These are phyloP conservation scores for Vanderwaltozyma polyspora DNA, from an alignment of 805 yeast genomes.

Conservation along the genomic window DNA sequence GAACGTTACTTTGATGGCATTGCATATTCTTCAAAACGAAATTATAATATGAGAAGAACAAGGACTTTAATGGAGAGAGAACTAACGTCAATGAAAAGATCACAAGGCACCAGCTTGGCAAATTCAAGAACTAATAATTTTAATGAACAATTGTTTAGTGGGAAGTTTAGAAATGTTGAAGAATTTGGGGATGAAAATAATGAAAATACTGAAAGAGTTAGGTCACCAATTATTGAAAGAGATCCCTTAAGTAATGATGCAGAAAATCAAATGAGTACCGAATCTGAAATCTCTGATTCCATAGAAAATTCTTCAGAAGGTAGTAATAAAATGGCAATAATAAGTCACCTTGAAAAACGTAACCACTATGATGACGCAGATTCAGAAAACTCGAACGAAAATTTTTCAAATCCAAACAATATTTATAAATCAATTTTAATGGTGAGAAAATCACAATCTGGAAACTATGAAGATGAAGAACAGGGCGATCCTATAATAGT, in stretches of 20 bases:
- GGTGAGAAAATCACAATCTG: constrained; percentile 43
- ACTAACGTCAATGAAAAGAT: constrained; percentile 3
- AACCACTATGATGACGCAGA: too few species aligned
- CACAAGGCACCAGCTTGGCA: too few species aligned
- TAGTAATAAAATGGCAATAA: too few species aligned
- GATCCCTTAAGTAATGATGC: background rate
- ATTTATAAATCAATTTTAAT: constrained; percentile 72
- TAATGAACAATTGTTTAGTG: constrained; percentile 24
- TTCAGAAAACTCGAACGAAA: too few species aligned
- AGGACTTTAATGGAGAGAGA: constrained; percentile 21
- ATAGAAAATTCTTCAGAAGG: too few species aligned
- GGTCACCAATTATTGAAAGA: background rate
- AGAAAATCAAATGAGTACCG: too few species aligned
- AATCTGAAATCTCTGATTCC: too few species aligned
- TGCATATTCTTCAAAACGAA: constrained; percentile 56
- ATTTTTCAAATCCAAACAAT: constrained; percentile 69
- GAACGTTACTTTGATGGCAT: constrained; percentile 78
- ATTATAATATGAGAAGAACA: constrained; percentile 70
- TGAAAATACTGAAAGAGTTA: constrained; percentile 10
- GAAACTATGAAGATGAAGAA: constrained; percentile 29
- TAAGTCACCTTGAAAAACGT: too few species aligned
- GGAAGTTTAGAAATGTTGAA: constrained; percentile 8
- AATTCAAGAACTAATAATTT: constrained; percentile 6
- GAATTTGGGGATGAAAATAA: background rate
- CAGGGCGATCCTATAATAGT: constrained; percentile 70